Conservation (phyloP, 305 asterid genomes). For the Ilex paraguariensis region DNA sequence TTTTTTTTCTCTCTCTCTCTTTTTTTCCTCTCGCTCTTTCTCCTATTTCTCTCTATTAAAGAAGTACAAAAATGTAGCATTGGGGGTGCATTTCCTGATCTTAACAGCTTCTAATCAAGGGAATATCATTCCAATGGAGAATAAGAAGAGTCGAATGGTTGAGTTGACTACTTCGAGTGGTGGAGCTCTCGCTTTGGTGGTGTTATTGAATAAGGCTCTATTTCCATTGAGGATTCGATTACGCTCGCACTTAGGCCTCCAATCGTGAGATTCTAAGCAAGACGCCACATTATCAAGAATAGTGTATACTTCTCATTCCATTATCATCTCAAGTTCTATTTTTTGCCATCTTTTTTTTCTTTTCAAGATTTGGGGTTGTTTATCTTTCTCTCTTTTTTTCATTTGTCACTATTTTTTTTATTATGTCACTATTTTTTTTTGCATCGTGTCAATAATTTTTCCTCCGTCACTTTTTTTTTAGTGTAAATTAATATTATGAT, state of each 20-base stretch:
- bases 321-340: no score
- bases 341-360: no score
- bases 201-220: constrained; percentile 71
- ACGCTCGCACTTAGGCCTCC: constrained; percentile 84
- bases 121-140: constrained; percentile 11
- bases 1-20: no score
- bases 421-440: no score
- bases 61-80: constrained; percentile 24
- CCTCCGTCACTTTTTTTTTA: no score
- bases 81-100: constrained; percentile 23
- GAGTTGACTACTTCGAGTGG: constrained; percentile 70
- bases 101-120: constrained; percentile 23
- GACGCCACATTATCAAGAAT: constrained; percentile 47
- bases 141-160: constrained; percentile 57
- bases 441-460: no score
- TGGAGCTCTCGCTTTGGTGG: constrained; percentile 72
- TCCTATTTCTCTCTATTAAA: constrained; percentile 23
- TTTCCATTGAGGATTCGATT: constrained; percentile 70
- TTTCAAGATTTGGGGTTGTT: no score
- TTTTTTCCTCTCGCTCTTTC: no score
- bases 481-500: no score
- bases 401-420: no score
- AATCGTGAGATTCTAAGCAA: constrained; percentile 60
- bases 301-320: constrained; percentile 12
- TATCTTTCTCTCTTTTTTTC: no score